A percentile compares a stretch with the other conserved stretches of the same genome.
These are phyloP conservation scores for Willaertia magna DNA, from an alignment of 208 protist genomes.

Conservation along the genomic window DNA sequence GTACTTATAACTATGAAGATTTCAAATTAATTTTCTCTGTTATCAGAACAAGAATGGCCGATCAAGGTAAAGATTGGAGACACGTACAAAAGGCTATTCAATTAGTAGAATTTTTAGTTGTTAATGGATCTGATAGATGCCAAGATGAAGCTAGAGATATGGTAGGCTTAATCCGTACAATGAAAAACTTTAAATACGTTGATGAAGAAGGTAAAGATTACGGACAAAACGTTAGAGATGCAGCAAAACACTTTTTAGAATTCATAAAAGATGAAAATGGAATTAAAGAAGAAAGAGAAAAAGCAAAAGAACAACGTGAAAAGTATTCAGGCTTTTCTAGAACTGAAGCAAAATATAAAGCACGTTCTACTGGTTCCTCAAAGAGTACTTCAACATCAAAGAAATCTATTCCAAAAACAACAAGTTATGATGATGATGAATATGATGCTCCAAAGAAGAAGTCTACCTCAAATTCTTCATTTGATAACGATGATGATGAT, in stretches of 20 bases:
- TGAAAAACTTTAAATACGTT: constrained; percentile 6
- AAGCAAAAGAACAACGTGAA: background rate
- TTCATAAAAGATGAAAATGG: background rate
- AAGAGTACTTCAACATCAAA: background rate
- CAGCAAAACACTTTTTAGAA: background rate
- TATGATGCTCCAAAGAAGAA: background rate
- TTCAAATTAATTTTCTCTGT: background rate
- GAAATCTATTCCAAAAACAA: background rate
- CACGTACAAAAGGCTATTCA: constrained; percentile 10
- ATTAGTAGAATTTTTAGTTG: constrained; percentile 16
- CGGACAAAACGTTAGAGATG: background rate
- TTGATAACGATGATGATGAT: background rate
- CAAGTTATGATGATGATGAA: background rate
- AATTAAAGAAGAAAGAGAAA: constrained; percentile 1
- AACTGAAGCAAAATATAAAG: background rate
- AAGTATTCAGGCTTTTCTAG: constrained; percentile 6
- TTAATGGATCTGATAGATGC: constrained; percentile 7
- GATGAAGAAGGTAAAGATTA: constrained; percentile 11
- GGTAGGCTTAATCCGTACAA: background rate
- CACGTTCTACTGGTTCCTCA: background rate
- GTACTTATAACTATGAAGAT: constrained; percentile 9
- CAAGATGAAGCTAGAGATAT: background rate
- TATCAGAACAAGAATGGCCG: background rate
- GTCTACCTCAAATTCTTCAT: background rate
- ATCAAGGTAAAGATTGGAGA: background rate